Conservation (phyloP, 768 basidiomycete genomes). For the Leucosporidium creatinivorum region DNA sequence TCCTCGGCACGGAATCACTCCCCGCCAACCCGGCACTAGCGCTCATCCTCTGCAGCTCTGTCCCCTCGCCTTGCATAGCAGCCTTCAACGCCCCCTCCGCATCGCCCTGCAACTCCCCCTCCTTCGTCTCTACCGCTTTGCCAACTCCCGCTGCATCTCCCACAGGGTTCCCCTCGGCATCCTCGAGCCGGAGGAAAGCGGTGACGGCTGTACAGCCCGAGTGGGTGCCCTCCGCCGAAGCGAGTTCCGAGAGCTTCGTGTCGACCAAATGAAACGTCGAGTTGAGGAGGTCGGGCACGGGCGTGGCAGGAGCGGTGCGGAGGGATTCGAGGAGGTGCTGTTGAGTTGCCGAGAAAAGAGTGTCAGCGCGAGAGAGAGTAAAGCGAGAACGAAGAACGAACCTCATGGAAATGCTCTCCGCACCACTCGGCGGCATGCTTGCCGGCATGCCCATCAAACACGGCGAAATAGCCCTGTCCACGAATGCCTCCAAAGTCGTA, state of each 20-base stretch:
- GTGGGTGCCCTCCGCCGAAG: constrained; percentile 67
- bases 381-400: constrained; percentile 49
- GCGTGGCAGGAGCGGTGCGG: constrained; percentile 48
- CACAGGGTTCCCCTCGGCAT: constrained; percentile 51
- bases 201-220: constrained; percentile 96
- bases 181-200: constrained; percentile 88
- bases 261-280: constrained; percentile 93
- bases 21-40: neutral
- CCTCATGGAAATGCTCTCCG: constrained; percentile 90
- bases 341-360: too few species aligned
- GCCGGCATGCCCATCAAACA: constrained; percentile 97
- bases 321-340: constrained; percentile 44
- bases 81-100: constrained; percentile 8
- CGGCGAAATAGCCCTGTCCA: constrained; percentile 95
- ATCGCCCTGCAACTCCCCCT: constrained; percentile 6
- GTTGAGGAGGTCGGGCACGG: constrained; percentile 83
- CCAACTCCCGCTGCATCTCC: constrained; percentile 21
- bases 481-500: constrained; percentile 78
- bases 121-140: neutral
- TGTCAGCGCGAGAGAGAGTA: neutral
- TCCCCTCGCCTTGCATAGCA: constrained; percentile 9
- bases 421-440: constrained; percentile 99
- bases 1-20: neutral
- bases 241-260: constrained; percentile 54
- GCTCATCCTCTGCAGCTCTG: constrained; percentile 6